Base-by-base conservation (phyloP, 2,329 filamentous ascomycete genomes). In the Fusarium redolens region DNA sequence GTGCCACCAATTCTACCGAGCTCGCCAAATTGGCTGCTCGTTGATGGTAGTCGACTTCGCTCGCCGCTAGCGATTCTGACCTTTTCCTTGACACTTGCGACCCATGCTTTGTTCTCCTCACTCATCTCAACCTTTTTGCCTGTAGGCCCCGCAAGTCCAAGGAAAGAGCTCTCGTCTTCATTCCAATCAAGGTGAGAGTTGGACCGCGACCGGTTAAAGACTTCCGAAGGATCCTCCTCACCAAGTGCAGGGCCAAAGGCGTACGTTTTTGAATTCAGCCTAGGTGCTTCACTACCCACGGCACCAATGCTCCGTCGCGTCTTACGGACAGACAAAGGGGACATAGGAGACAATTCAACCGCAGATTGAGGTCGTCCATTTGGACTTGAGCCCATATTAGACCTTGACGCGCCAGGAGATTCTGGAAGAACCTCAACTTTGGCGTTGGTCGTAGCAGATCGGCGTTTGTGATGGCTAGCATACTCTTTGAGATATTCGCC, bases 401-500 rank as follows among this genome's bases (percentile, higher is more conserved):
- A 71, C 37, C 72, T 73, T n/a, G 74, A 78, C 22, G 75, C 76
- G 45, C 79, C 78, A 5, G 77, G 65, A 14, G 73, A 69, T 20
- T 78, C 75, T 14, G 74, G 79, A 17, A 85, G 83, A 28, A 92
- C 84, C 76, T 92, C 90, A 13, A 92, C 86, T 78, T 87, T 89
- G 63, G 86, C 83, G 54, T 86, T 85, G 15, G 79, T 78, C 60
- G 82, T 82, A 66, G 83, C 81, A 57, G 88, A 88, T 45, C 89
- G 91, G n/a, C 93, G 91, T 47, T 93, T 93, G 80, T 99, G 96
- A 79, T 99, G 96, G 66, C 91, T 91, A 12, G 95, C 95, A 78
- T 98, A 99, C 81, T 97, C 94, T 75, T 95, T 92, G 45, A 99
- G 87, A 79, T 98, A 99, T 81, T 98, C 96, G 41, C 93, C 96